Evolutionary conservation across 371 early-diverging fungal genomes (phyloP).

Genomic region (Mortierella sp.): DNA sequence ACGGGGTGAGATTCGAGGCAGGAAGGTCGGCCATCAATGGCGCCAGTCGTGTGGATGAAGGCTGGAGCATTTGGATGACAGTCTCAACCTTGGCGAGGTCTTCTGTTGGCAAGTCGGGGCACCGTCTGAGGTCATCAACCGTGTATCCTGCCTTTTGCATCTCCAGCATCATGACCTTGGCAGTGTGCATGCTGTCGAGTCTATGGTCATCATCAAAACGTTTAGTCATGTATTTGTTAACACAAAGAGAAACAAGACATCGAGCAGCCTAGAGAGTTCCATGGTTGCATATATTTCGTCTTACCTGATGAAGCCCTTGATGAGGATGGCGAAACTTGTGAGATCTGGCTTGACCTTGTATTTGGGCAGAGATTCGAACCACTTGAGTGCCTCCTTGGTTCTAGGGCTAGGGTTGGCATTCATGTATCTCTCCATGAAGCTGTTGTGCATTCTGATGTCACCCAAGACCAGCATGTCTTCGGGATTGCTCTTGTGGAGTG

Average conservation of each 20-base stretch:
- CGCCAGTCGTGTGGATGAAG: constrained; percentile 23
- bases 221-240: no score
- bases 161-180: constrained; percentile 72
- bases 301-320: constrained; percentile 78
- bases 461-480: constrained; percentile 77
- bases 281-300: no score
- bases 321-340: constrained; percentile 81
- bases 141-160: constrained; percentile 65
- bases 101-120: constrained; percentile 57
- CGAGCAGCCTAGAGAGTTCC: no score
- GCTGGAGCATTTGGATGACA: constrained; percentile 47
- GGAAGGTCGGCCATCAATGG: constrained; percentile 8
- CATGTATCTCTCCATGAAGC: constrained; percentile 83
- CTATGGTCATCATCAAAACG: not conserved
- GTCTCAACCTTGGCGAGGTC: constrained; percentile 61
- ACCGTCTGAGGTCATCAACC: constrained; percentile 57
- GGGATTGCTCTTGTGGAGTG: constrained; percentile 70
- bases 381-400: constrained; percentile 73
- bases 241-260: not conserved
- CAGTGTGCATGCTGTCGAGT: constrained; percentile 65
- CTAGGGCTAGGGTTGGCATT: constrained; percentile 60
- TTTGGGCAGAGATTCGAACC: constrained; percentile 76
- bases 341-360: constrained; percentile 69
- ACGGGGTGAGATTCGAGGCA: not conserved
- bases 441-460: constrained; percentile 83